Evolutionary conservation across 768 basidiomycete species (phyloP), one percentile per base, ranked within the genome.

Genomic region (Trametes cingulata): DNA sequence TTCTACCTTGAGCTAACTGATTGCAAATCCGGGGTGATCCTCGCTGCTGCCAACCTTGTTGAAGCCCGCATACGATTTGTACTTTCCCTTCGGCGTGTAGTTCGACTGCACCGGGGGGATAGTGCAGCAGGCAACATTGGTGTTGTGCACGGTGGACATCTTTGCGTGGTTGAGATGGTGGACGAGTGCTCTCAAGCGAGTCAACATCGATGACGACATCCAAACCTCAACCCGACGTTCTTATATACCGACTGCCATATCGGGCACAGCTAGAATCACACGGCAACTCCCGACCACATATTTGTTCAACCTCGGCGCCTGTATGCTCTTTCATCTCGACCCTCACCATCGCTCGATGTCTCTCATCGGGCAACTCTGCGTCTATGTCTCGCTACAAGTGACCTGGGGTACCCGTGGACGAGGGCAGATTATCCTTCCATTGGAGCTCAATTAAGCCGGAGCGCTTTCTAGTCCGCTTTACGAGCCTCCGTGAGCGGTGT

Each of bases 361-460:
- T 62, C 55, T 55, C 55, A 72, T 74, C 68, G 71, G 75, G 85
- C 74, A 85, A 87, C 87, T 88, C 85, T 78, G 70, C 63, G 75
- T 75, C 75, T 76, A 27, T 42, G 67, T 63, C 62, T 29, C 25
- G 48, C 62, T 65, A 60, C 61, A 72, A 42, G 45, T 76, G 75
- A 77, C 78, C 69, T 68, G 62, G 83, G 87, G 87, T 88, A 88
- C 69, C 70, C 68, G 62, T 74, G 72, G 77, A 54, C 55, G 67
- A 69, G 76, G 83, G 77, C 60, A 81, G 77, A 83, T 62, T 52
- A 66, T 73, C 39, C 55, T 65, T 39, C 1, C 43, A 33, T 33
- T 33, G 50, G 86, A 79, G 81, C 78, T 76, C 87, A 87, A 87
- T 87, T 89, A 89, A 89, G 87, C 87, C 87, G 87, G 86, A 88